Conservation (phyloP, 2,329 filamentous ascomycete species). For the Hirsutella rhossiliensis region DNA sequence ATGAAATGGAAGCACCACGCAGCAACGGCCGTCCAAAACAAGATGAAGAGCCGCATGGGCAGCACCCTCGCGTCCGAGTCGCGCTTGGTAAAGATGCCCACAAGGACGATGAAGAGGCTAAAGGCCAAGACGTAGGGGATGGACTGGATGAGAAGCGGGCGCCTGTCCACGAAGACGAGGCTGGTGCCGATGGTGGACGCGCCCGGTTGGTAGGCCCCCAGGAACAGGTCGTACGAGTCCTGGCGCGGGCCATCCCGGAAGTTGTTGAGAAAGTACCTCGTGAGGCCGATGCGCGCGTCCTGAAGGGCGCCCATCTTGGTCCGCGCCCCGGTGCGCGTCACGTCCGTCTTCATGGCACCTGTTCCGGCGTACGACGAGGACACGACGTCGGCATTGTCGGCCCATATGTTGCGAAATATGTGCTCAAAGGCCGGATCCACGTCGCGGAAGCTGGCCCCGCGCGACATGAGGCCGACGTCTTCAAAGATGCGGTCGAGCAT, state of each 20-base stretch:
- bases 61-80: conserved; percentile 64
- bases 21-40: conserved; percentile 63
- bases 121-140: conserved; percentile 84
- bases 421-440: conserved; percentile 76
- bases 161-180: conserved; percentile 69
- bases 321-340: conserved; percentile 83
- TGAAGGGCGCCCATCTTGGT: conserved; percentile 77
- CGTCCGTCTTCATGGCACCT: conserved; percentile 94
- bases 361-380: conserved; percentile 90
- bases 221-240: conserved; percentile 89
- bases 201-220: conserved; percentile 72
- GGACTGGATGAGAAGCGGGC: conserved; percentile 82
- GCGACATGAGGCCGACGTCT: conserved; percentile 67
- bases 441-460: conserved; percentile 62
- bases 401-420: conserved; percentile 95
- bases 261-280: conserved; percentile 86
- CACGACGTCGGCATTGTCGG: conserved; percentile 94
- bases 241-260: conserved; percentile 88
- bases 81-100: conserved; percentile 61
- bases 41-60: conserved; percentile 68
- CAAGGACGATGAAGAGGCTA: conserved; percentile 69
- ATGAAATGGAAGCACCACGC: conserved; percentile 69
- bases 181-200: conserved; percentile 57
- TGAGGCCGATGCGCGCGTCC: conserved; percentile 79
- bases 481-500: conserved; percentile 80